Base-by-base conservation (phyloP, 2,329 filamentous ascomycete genomes). In the Aspergillus sp. region DNA sequence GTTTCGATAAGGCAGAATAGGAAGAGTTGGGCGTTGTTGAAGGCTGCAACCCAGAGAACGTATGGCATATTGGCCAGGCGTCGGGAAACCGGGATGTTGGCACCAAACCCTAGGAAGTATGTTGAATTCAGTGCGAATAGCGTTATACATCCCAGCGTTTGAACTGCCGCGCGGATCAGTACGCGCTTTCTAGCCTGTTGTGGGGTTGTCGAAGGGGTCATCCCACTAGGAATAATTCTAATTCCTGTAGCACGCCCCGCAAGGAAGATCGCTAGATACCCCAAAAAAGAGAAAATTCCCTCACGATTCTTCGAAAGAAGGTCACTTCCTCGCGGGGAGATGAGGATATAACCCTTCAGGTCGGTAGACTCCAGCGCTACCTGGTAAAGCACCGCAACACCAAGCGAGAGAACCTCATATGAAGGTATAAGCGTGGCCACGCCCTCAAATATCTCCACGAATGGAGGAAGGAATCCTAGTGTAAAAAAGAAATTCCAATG, bases 401-500 rank as follows among this genome's bases (percentile, higher is more conserved):
- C 70, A 56, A 96, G 77, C 0, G 91, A 87, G 27, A 97, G 82
- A 1, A 84, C 79, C 15, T 91, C 88, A 68, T 91, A 93, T 1
- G 90, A 93, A 3, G 90, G 90, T 4, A 96, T 76, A 55, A 89
- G 69, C 15, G 82, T 80, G 57, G 93, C 84, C 0, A 87, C 78
- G 1, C 89, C 84, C 71, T 96, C 90, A 60, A 93, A 90, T 0
- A 95, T 73, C 27, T 93, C 92, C 52, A 96, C 87, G 68, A 96
- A 96, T 0, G 93, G 93, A 0, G 93, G 91, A 23, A 99, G 78
- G 48, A 97, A 84, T 6, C 87, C 93, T 9, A 99, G 81, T 0
- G 95, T 99, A 77, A 98, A 98, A 82, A 99, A 99, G 75, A 99
- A 99, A 75, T 99, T 99, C 95, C 95, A 99, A 75, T 99, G 95